These are phyloP conservation scores for Nevesoporus exiguus DNA, from an alignment of 768 basidiomycete species.

Conservation along the genomic window DNA sequence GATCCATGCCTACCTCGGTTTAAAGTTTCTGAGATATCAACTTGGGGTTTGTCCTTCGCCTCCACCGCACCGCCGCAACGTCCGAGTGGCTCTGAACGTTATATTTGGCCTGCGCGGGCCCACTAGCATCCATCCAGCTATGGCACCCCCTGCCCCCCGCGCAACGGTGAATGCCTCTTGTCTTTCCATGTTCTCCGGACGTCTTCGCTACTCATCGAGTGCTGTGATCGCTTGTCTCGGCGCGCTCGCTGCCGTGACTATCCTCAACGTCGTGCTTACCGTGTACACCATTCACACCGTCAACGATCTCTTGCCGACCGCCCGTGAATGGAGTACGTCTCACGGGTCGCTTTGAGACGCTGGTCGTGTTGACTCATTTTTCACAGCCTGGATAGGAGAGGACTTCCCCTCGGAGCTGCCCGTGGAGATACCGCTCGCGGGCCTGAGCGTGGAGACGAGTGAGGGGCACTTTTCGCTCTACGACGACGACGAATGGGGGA, in stretches of 20 bases:
- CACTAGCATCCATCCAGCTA: neutral
- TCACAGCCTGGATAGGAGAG: constrained; percentile 27
- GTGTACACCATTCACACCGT: constrained; percentile 16
- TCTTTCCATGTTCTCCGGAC: neutral
- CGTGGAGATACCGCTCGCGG: constrained; percentile 26
- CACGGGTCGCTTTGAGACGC: neutral
- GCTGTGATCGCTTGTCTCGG: constrained; percentile 13
- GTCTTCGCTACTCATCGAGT: neutral
- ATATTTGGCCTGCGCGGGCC: neutral
- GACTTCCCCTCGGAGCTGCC: constrained; percentile 34
- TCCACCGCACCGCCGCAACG: neutral
- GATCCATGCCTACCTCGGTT: neutral
- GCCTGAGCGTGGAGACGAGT: constrained; percentile 26
- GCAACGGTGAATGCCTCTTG: neutral
- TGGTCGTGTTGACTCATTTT: neutral
- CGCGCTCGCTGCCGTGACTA: constrained; percentile 20
- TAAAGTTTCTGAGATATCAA: neutral
- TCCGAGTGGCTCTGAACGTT: neutral
- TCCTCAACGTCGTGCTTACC: constrained; percentile 22
- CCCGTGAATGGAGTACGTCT: constrained; percentile 26
- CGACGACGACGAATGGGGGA: constrained; percentile 36
- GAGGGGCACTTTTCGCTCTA: constrained; percentile 29
- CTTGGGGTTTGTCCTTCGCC: neutral
- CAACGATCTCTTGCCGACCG: constrained; percentile 10
- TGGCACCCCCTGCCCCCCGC: constrained; percentile 1